Evolutionary conservation across 2,329 filamentous ascomycete genomes (phyloP), one percentile per base, ranked within the genome.

Genomic region (Colletotrichum abscissum): DNA sequence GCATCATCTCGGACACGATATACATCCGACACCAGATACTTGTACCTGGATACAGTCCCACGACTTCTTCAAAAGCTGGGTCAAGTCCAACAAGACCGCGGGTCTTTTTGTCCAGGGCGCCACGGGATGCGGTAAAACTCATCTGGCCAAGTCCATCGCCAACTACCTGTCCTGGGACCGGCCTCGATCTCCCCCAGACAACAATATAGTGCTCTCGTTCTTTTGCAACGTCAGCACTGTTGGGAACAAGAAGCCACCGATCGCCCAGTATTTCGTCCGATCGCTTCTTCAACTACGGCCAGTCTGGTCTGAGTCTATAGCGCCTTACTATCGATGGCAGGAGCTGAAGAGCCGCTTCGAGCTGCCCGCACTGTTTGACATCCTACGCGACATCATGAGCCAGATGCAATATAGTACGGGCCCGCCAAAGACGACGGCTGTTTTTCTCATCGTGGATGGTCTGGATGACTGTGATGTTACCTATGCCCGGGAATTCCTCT

Each of bases 361-460:
- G 22, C 22, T 71, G 19, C 63, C 63, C 1, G 73, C 74, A 3
- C 75, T 76, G 12, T 63, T 76, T 12, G 73, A 77, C 24, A 75
- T 78, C 72, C 72, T 78, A 54, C 72, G 49, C 33, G 63, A 28
- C 63, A 70, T 73, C 56, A 74, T 62, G 70, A 67, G 33, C 16
- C 55, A 38, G 9, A 16, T 35, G 22, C 69, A 72, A 9, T 38
- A 30, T 2, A 6, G 19, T 38, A 49, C 52, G 52, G 12, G 35
- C 2, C 67, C 24, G 56, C 66, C 4, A 2, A 72, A 62, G 38
- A 49, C 49, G 4, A 58, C 65, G 9, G 74, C 64, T 1, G 74
- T 78, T 28, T 79, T 72, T 19, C 55, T 79, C 16, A 69, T 79
- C 12, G 60, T 78, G 16, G 78, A 79, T 59, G 78, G 77, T 2